A percentile compares a stretch with the other conserved stretches of the same genome.
phyloP scores from a whole-genome alignment of 2,329 filamentous ascomycete species.

The Microdochium nivale region DNA sequence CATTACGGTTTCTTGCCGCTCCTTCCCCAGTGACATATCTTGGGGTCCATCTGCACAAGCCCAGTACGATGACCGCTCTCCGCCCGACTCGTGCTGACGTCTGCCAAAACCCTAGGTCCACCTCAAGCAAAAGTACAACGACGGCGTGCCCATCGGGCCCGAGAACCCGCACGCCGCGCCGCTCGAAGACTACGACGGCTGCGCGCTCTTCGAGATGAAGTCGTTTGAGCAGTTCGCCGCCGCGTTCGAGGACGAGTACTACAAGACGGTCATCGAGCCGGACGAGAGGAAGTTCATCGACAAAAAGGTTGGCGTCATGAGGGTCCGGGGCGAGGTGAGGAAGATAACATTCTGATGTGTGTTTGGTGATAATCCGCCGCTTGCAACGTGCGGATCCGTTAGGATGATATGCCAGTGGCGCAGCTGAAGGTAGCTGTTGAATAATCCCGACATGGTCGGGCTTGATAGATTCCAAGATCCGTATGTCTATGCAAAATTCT shows the following conservation, averaged over 20 bases:
- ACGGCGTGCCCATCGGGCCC: constrained; percentile 5
- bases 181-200: constrained; percentile 19
- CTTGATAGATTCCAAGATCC: no score
- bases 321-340: constrained; percentile 10
- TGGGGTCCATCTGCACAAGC: no score
- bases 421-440: no score
- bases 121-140: constrained; percentile 14
- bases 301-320: constrained; percentile 14
- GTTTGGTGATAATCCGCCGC: neutral
- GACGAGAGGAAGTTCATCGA: constrained; percentile 20
- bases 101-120: constrained; percentile 12
- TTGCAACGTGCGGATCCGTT: neutral
- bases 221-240: constrained; percentile 15
- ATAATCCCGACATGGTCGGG: no score
- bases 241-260: constrained; percentile 21
- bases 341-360: constrained; percentile 2
- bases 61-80: neutral
- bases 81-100: neutral
- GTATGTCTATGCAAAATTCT: no score
- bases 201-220: constrained; percentile 19
- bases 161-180: constrained; percentile 5
- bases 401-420: no score
- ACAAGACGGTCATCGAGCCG: constrained; percentile 16
- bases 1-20: no score
- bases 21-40: no score